phyloP scores from a whole-genome alignment of 2,329 filamentous ascomycete genomes.

The Lachnellula occidentalis region DNA sequence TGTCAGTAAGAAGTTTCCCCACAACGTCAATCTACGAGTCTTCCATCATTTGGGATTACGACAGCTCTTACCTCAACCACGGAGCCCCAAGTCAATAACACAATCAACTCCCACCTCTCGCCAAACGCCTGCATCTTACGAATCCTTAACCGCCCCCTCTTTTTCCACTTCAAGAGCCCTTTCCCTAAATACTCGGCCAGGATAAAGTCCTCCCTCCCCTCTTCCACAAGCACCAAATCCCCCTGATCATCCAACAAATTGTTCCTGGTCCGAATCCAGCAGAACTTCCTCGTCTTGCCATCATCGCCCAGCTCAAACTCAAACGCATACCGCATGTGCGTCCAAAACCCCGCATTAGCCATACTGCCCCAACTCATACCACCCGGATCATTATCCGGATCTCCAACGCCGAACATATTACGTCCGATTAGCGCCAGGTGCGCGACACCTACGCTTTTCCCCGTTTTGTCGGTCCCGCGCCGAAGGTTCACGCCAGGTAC shows the following conservation, averaged over 20 bases:
- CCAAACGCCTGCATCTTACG: conserved; percentile 13
- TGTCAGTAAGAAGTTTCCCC: not conserved
- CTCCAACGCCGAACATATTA: conserved; percentile 20
- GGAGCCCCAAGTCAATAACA: conserved; percentile 22
- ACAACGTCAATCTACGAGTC: not conserved
- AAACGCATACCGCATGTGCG: conserved; percentile 24
- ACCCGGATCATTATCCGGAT: conserved; percentile 10
- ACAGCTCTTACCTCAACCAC: conserved; percentile 18
- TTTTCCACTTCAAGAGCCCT: conserved; percentile 25
- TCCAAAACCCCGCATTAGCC: conserved; percentile 20
- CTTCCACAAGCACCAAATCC: conserved; percentile 21
- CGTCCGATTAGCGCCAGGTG: conserved; percentile 15
- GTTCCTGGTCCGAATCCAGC: conserved; percentile 24
- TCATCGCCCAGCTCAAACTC: conserved; percentile 4
- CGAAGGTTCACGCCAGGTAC: conserved; percentile 20
- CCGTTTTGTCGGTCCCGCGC: conserved; percentile 17
- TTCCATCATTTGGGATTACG: not conserved
- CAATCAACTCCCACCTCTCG: conserved; percentile 17
- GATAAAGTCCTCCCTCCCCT: conserved; percentile 17
- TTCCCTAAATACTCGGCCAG: conserved; percentile 22
- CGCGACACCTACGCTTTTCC: conserved; percentile 16
- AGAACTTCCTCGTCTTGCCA: conserved; percentile 14
- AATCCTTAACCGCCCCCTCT: conserved; percentile 19
- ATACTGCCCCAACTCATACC: conserved; percentile 20
- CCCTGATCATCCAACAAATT: conserved; percentile 23